phyloP scores from a whole-genome alignment of 1,284 basidiomycete genomes.

The Sphagnurus paluster region DNA sequence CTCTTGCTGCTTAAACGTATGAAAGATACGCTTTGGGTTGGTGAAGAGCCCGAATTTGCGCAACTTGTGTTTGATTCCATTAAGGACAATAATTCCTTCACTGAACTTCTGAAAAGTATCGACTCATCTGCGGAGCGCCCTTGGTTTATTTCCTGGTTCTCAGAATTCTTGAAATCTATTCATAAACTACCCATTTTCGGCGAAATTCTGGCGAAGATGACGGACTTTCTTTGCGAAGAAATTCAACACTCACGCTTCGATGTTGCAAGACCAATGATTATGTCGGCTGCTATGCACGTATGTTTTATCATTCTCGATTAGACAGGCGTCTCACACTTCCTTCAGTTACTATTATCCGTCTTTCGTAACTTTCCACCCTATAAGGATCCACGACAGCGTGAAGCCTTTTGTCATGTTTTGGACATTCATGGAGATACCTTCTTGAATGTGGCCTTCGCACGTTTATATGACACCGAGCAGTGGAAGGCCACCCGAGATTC shows the following conservation, averaged over 20 bases:
- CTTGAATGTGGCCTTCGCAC: constrained; percentile 60
- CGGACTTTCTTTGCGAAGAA: constrained; percentile 75
- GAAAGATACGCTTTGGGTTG: constrained; percentile 60
- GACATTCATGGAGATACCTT: constrained; percentile 62
- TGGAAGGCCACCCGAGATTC: constrained; percentile 53
- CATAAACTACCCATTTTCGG: constrained; percentile 52
- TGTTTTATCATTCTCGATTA: constrained; percentile 28
- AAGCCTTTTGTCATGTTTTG: constrained; percentile 41
- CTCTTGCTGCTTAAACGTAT: constrained; percentile 54
- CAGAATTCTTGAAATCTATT: constrained; percentile 57
- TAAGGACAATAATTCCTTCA: constrained; percentile 72
- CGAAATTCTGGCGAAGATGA: constrained; percentile 68
- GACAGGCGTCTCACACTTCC: neutral
- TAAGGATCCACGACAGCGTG: constrained; percentile 26
- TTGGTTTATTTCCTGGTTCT: constrained; percentile 56
- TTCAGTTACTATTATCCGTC: constrained; percentile 32
- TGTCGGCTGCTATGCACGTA: constrained; percentile 63
- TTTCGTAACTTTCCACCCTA: constrained; percentile 34
- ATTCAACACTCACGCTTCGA: constrained; percentile 74
- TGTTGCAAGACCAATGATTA: constrained; percentile 55
- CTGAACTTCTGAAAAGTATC: constrained; percentile 45
- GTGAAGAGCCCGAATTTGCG: constrained; percentile 67
- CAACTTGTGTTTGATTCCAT: constrained; percentile 79
- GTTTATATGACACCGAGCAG: constrained; percentile 37
- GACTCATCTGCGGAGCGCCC: constrained; percentile 35